phyloP scores from a whole-genome alignment of 1,139 yeast genomes.

The Pneumocystis jirovecii region DNA sequence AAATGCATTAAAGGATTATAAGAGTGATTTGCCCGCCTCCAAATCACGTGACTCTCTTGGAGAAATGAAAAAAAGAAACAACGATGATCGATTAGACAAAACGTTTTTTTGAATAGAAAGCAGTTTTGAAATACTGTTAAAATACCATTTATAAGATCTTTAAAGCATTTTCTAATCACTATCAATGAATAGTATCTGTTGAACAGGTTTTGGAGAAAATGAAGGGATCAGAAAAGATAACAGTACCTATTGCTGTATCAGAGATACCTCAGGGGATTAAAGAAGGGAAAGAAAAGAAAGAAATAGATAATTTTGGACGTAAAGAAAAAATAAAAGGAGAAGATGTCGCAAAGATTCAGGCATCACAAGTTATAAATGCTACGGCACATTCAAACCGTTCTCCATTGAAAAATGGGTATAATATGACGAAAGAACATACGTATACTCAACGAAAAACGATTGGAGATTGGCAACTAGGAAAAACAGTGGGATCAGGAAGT shows the following conservation, averaged over 20 bases:
- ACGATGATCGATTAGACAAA: too few relatives aligned
- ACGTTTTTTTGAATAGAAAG: too few relatives aligned
- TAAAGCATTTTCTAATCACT: background rate
- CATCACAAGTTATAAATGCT: background rate
- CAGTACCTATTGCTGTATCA: background rate
- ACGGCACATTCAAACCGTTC: background rate
- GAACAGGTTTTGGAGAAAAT: background rate
- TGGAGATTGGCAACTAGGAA: conserved; percentile 94
- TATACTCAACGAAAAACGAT: conserved; percentile 29
- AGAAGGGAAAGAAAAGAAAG: background rate
- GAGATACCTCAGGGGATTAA: background rate
- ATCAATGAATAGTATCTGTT: background rate
- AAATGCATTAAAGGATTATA: too few relatives aligned
- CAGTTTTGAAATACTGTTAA: background rate
- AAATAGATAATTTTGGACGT: background rate
- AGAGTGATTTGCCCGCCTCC: too few relatives aligned
- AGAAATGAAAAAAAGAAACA: too few relatives aligned
- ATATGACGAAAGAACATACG: conserved; percentile 15
- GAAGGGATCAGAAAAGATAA: background rate
- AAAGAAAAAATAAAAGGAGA: background rate
- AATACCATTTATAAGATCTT: background rate
- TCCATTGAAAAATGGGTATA: background rate
- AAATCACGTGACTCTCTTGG: too few relatives aligned
- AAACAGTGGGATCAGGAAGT: conserved; percentile 94
- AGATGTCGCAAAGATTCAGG: background rate